A percentile compares a stretch with the other conserved stretches of the same genome.
These are phyloP conservation scores for Chrysanthemum lavandulifolium DNA, from an alignment of 129 eudicot genomes.

Conservation along the genomic window DNA sequence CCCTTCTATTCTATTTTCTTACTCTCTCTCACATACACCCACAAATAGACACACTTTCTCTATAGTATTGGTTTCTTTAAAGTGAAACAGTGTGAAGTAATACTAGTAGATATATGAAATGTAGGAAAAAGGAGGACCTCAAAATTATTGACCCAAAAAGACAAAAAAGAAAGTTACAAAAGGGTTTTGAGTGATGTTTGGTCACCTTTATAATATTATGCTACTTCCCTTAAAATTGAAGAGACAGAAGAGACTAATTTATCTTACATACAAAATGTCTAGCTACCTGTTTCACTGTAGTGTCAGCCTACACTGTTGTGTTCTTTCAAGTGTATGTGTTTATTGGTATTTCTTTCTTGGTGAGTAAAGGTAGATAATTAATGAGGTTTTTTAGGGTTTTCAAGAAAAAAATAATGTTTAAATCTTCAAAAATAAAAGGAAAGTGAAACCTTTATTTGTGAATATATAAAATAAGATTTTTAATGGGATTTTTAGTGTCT, in stretches of 20 bases:
- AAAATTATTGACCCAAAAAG: constrained; percentile 28
- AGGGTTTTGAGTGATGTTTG: constrained; percentile 31
- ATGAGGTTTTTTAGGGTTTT: constrained; percentile 26
- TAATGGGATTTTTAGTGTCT: constrained; percentile 1
- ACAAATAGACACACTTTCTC: not conserved
- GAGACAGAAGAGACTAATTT: constrained; percentile 34
- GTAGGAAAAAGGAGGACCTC: constrained; percentile 23
- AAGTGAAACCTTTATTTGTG: not conserved
- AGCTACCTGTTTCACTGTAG: constrained; percentile 35
- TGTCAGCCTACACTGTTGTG: constrained; percentile 35
- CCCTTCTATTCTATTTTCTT: constrained; percentile 15
- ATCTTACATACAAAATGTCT: constrained; percentile 30
- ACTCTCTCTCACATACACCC: constrained; percentile 19
- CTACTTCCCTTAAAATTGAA: constrained; percentile 28
- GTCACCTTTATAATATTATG: constrained; percentile 11
- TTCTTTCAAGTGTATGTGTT: constrained; percentile 30
- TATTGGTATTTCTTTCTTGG: constrained; percentile 25
- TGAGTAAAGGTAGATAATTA: constrained; percentile 24
- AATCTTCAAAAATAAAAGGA: not conserved
- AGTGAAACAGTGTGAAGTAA: constrained; percentile 33
- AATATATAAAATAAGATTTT: not conserved
- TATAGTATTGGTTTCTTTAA: constrained; percentile 16
- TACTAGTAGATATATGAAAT: constrained; percentile 18
- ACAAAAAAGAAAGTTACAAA: constrained; percentile 40
- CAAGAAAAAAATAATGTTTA: constrained; percentile 14